phyloP scores from a whole-genome alignment of 768 basidiomycete species.

The Mycena pura region DNA sequence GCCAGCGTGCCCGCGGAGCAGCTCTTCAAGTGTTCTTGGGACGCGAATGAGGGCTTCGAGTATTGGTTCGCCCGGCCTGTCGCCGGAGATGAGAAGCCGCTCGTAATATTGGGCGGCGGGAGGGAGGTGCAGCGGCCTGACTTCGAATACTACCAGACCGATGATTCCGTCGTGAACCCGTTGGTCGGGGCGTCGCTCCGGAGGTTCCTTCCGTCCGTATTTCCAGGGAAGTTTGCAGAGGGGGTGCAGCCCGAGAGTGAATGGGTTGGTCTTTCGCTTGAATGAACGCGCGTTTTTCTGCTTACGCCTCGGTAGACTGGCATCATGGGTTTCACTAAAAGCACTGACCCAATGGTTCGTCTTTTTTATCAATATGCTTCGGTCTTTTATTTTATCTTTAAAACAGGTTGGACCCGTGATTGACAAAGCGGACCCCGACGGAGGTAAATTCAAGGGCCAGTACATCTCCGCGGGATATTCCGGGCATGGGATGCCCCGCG shows the following conservation, averaged over 20 bases:
- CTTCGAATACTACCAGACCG: slow-evolving; percentile 58
- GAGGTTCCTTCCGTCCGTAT: slow-evolving; percentile 64
- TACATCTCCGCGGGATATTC: slow-evolving; percentile 77
- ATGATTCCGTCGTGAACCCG: slow-evolving; percentile 63
- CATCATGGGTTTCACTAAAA: slow-evolving; percentile 77
- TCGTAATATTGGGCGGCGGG: slow-evolving; percentile 79
- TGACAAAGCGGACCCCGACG: slow-evolving; percentile 30
- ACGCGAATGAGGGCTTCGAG: slow-evolving; percentile 60
- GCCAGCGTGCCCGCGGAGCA: slow-evolving; percentile 42
- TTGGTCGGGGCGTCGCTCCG: slow-evolving; percentile 56
- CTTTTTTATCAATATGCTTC: background rate
- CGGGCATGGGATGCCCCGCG: slow-evolving; percentile 84
- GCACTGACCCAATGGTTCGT: slow-evolving; percentile 72
- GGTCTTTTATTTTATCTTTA: background rate
- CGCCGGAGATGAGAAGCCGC: slow-evolving; percentile 45
- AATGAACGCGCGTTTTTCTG: background rate
- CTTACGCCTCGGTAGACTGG: slow-evolving; percentile 63
- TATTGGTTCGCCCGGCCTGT: slow-evolving; percentile 84
- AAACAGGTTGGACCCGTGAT: slow-evolving; percentile 72
- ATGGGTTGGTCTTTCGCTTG: slow-evolving; percentile 61
- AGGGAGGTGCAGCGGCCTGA: slow-evolving; percentile 50
- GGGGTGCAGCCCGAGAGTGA: slow-evolving; percentile 72
- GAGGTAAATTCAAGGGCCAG: slow-evolving; percentile 55
- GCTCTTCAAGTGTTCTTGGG: slow-evolving; percentile 55
- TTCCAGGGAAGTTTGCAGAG: slow-evolving; percentile 58